A percentile compares a stretch with the other conserved stretches of the same genome.
Conservation (phyloP, 2,329 filamentous ascomycete genomes). For the Beauveria rudraprayagi region DNA sequence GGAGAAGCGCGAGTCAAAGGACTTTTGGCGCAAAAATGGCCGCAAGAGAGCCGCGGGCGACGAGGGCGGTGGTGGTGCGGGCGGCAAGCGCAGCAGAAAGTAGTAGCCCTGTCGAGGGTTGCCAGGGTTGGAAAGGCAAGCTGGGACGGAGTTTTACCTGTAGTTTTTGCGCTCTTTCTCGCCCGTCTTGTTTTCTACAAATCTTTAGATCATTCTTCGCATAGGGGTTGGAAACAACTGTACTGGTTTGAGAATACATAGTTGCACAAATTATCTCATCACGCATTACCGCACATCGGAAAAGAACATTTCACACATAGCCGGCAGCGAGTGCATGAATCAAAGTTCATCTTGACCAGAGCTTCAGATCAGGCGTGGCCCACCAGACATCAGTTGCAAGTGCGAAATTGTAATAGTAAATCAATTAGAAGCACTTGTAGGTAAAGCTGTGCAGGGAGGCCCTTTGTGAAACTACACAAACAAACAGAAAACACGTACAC, state of each 20-base stretch:
- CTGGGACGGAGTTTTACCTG: neutral
- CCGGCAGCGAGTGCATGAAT: neutral
- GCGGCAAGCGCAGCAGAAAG: slow-evolving; percentile 24
- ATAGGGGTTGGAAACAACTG: neutral
- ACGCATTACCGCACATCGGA: slow-evolving; percentile 7
- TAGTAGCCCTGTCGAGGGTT: neutral
- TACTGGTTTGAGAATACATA: neutral
- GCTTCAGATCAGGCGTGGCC: too few relatives aligned
- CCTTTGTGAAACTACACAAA: neutral
- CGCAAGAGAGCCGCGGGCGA: slow-evolving; percentile 50
- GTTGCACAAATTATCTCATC: neutral
- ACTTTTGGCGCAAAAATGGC: slow-evolving; percentile 88
- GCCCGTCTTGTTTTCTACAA: neutral
- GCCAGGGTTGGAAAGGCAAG: neutral
- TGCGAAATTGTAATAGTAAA: neutral
- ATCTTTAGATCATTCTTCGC: neutral
- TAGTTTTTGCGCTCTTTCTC: neutral
- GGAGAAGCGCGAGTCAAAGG: slow-evolving; percentile 86
- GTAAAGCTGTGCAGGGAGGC: slow-evolving; percentile 1
- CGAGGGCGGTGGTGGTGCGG: slow-evolving; percentile 29
- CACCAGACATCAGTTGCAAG: neutral
- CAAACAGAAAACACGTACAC: slow-evolving; percentile 7
- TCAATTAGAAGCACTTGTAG: slow-evolving; percentile 5
- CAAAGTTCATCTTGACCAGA: neutral
- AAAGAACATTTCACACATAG: neutral